These are phyloP conservation scores for Mycena maculata DNA, from an alignment of 768 basidiomycete species.

Conservation along the genomic window DNA sequence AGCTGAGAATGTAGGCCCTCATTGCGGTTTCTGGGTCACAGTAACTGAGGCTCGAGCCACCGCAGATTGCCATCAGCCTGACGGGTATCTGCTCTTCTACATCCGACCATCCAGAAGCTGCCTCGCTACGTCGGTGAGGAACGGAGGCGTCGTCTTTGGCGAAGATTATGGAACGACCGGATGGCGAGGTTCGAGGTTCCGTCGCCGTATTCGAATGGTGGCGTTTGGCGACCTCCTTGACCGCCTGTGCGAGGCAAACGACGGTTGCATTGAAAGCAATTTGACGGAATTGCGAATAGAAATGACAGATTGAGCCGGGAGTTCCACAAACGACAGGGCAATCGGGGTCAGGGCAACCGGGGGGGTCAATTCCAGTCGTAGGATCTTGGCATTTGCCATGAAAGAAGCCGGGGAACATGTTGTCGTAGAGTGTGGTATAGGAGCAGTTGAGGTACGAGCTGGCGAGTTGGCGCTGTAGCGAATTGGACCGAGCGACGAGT, in stretches of 20 bases:
- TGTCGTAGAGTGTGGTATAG: slow-evolving; percentile 58
- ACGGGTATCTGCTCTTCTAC: slow-evolving; percentile 49
- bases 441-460: slow-evolving; percentile 57
- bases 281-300: slow-evolving; percentile 60
- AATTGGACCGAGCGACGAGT: slow-evolving; percentile 24
- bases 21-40: slow-evolving; percentile 74
- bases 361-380: slow-evolving; percentile 63
- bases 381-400: slow-evolving; percentile 77
- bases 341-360: slow-evolving; percentile 83
- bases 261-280: slow-evolving; percentile 62
- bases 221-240: not conserved
- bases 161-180: slow-evolving; percentile 12
- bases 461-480: slow-evolving; percentile 50
- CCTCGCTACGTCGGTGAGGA: too few relatives aligned
- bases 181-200: slow-evolving; percentile 18
- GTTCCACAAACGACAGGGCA: slow-evolving; percentile 85
- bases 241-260: slow-evolving; percentile 51
- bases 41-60: slow-evolving; percentile 53
- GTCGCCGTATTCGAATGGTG: not conserved
- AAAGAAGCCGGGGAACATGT: slow-evolving; percentile 78
- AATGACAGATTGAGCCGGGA: slow-evolving; percentile 83
- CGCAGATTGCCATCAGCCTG: slow-evolving; percentile 56
- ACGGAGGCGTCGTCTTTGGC: slow-evolving; percentile 16
- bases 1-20: slow-evolving; percentile 71
- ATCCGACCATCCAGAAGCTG: too few relatives aligned